Base-by-base conservation (phyloP, 2,329 filamentous ascomycete genomes). In the Ascochyta rabiei region DNA sequence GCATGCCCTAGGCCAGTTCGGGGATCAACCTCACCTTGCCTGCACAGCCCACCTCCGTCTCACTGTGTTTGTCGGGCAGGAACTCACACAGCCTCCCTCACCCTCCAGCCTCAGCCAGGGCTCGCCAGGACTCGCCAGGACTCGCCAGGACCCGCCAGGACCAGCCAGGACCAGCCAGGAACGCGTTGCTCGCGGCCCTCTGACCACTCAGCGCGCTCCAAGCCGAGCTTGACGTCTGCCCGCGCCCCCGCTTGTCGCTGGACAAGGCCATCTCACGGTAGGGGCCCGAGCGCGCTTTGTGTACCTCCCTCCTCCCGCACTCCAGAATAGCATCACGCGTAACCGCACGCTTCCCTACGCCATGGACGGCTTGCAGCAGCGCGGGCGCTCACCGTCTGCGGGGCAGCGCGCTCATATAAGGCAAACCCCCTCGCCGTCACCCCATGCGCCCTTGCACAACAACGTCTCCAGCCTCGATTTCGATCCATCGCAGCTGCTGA, bases 341-440 rank as follows among this genome's bases (percentile, higher is more conserved):
- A 39, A 39, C 34, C 12, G 28, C 28, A 30, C 28, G 28, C 28
- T 13, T 15, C 12, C 42, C 38, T 21, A 43, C 45, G 41, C 23
- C 48, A 56, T 56, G 53, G 48, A 56, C 23, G 37, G 30, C 18
- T 52, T 52, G 48, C 54, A 81, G 74, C 80, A 82, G 70, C 79
- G 83, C 72, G 84, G 84, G 71, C 85, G 85, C 70, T 88, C 86
- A 65, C 84, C 82, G 63, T 87, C 86, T 68, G 79, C 80, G 70
- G 80, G 81, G 61, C 81, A 83, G 64, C 72, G 67, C 71, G 73
- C 79, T 79, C 81, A 86, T 86, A 88, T 89, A 87, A 89, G 83
- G 74, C 85, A 86, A 74, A 83, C 79, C 63, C 86, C 85, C 75
- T 88, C 86, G 67, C 84, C 86, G 66, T 85, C 85, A 71, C 83